Conservation (phyloP, 805 yeast genomes). For the Tetrapisispora fleetii region DNA sequence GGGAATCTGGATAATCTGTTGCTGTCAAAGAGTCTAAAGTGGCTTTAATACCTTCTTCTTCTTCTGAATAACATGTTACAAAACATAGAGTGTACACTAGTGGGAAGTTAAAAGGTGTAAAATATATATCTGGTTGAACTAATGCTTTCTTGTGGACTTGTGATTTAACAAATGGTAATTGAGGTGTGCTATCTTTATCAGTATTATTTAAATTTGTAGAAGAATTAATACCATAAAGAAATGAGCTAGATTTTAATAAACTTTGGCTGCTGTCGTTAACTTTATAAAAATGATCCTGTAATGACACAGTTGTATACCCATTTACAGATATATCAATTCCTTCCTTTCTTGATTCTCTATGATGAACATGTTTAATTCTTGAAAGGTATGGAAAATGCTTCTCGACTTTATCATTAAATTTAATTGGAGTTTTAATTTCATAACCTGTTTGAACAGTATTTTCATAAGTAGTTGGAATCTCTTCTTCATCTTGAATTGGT, state of each 20-base stretch:
- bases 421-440: background rate
- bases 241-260: background rate
- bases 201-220: background rate
- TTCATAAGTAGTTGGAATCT: background rate
- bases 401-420: background rate
- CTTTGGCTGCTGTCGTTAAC: background rate
- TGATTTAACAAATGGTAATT: slow-evolving; percentile 19
- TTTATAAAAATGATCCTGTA: slow-evolving; percentile 31
- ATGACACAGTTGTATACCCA: slow-evolving; percentile 37
- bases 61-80: slow-evolving; percentile 94
- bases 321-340: slow-evolving; percentile 18
- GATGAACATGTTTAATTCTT: background rate
- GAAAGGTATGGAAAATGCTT: background rate
- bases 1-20: slow-evolving; percentile 91
- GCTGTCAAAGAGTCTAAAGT: slow-evolving; percentile 88
- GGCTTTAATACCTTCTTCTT: slow-evolving; percentile 71
- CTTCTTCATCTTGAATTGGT: slow-evolving; percentile 9
- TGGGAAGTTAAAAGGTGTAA: slow-evolving; percentile 79
- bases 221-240: background rate
- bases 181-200: background rate
- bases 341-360: background rate
- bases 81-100: slow-evolving; percentile 62
- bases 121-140: slow-evolving; percentile 83
- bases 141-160: slow-evolving; percentile 69
- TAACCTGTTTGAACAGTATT: background rate